Evolutionary conservation across 164 flowering plant species (phyloP).

Genomic region (grape (Vitis vinifera)): ASM3070453v1 NC_081822.1:31418501-31419000

Average conservation of each 20-base stretch:
- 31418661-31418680: neutral
- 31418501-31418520: too few species aligned
- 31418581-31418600: too few species aligned
- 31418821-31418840: conserved; percentile 35
- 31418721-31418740: neutral
- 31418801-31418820: conserved; percentile 90
- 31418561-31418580: too few species aligned
- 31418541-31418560: too few species aligned
- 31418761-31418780: conserved; percentile 37
- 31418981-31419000: too few species aligned
- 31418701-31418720: neutral
- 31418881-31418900: neutral
- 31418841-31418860: neutral
- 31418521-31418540: too few species aligned
- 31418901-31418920: neutral
- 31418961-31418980: too few species aligned
- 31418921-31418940: neutral
- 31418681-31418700: neutral
- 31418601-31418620: too few species aligned
- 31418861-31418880: neutral
- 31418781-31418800: conserved; percentile 82
- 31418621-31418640: too few species aligned
- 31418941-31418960: neutral
- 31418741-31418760: neutral
- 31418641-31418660: neutral